These are phyloP conservation scores for Metarhizium humberi DNA, from an alignment of 2,329 filamentous ascomycete genomes.

Conservation along the genomic window DNA sequence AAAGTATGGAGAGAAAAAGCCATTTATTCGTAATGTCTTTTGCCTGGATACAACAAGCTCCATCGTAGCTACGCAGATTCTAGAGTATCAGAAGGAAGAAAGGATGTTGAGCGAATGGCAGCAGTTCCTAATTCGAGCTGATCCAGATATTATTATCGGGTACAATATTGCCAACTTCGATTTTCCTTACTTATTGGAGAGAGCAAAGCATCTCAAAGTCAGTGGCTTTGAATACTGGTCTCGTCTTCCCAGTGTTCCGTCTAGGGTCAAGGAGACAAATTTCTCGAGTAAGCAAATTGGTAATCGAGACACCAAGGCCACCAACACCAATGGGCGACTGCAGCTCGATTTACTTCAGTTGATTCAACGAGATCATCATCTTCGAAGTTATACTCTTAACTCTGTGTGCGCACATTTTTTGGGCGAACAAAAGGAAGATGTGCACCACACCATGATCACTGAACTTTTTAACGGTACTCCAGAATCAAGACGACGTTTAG, in stretches of 20 bases:
- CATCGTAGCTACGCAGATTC: constrained; percentile 89
- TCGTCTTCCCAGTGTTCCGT: constrained; percentile 61
- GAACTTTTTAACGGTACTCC: constrained; percentile 94
- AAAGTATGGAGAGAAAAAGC: constrained; percentile 87
- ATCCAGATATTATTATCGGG: constrained; percentile 95
- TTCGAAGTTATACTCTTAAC: constrained; percentile 95
- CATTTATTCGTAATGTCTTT: constrained; percentile 94
- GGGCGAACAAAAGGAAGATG: constrained; percentile 96
- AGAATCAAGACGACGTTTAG: constrained; percentile 81
- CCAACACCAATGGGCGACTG: constrained; percentile 87
- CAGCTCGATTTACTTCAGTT: constrained; percentile 93
- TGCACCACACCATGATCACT: constrained; percentile 98
- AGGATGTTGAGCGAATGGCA: constrained; percentile 92
- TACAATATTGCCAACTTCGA: constrained; percentile 99
- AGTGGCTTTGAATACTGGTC: constrained; percentile 79
- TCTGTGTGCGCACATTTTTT: constrained; percentile 92
- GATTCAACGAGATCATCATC: constrained; percentile 86
- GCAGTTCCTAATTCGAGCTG: constrained; percentile 79
- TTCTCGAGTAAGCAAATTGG: constrained; percentile 99
- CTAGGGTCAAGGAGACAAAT: constrained; percentile 67
- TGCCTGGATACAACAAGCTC: constrained; percentile 85
- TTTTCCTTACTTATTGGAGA: constrained; percentile 88
- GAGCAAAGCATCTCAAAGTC: constrained; percentile 77
- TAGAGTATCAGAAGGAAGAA: constrained; percentile 72
- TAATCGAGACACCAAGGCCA: constrained; percentile 85